Conservation (phyloP, 345 rosid species). For the Citropsis articulata region DNA sequence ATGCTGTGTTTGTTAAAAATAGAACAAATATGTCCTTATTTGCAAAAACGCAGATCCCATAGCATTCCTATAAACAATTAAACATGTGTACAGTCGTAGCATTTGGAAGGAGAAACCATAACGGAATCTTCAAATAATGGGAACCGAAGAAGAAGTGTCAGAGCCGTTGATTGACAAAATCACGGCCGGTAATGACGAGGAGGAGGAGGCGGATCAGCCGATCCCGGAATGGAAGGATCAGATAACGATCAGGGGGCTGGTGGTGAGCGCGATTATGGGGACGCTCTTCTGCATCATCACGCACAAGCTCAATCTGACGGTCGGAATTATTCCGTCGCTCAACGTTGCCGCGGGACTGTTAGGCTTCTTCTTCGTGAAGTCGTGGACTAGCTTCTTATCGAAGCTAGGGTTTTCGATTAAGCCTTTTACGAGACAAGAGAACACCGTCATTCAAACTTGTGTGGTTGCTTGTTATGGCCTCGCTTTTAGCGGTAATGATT, state of each 20-base stretch:
- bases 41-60: too few species aligned
- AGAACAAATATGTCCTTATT: too few species aligned
- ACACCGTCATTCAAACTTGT: slow-evolving; percentile 90
- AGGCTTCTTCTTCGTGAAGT: slow-evolving; percentile 88
- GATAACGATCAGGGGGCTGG: slow-evolving; percentile 76
- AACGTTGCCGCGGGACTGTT: slow-evolving; percentile 94
- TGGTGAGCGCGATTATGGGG: slow-evolving; percentile 68
- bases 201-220: slow-evolving; percentile 27
- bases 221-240: slow-evolving; percentile 92
- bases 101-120: background rate
- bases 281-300: slow-evolving; percentile 81
- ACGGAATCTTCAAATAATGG: slow-evolving; percentile 34
- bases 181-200: slow-evolving; percentile 43
- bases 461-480: slow-evolving; percentile 98
- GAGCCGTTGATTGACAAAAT: slow-evolving; percentile 35
- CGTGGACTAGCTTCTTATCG: slow-evolving; percentile 74
- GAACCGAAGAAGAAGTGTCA: slow-evolving; percentile 41
- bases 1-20: too few species aligned
- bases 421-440: slow-evolving; percentile 90
- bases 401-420: slow-evolving; percentile 53
- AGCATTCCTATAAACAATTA: too few species aligned
- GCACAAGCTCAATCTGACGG: slow-evolving; percentile 85
- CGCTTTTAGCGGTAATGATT: slow-evolving; percentile 64
- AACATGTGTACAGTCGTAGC: background rate
- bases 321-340: slow-evolving; percentile 84